Evolutionary conservation across 1,284 basidiomycete genomes (phyloP).

Genomic region (Moesziomyces sp.): DNA sequence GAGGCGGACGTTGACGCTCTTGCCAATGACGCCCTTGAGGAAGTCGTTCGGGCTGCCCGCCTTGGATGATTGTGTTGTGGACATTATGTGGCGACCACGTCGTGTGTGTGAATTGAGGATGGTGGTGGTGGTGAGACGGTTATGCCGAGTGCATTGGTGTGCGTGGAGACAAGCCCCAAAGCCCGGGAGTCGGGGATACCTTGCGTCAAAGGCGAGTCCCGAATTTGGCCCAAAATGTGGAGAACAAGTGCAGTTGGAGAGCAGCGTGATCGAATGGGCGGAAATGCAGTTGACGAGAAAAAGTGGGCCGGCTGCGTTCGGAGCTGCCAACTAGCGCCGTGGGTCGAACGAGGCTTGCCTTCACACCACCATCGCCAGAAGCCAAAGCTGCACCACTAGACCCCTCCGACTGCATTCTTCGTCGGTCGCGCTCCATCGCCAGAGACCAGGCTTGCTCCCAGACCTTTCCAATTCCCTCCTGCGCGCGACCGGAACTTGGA

Average conservation of each 20-base stretch:
- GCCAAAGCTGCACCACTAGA: not conserved
- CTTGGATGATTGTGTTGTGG: slow-evolving; percentile 34
- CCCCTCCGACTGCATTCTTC: not conserved
- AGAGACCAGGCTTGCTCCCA: not conserved
- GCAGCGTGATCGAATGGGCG: not conserved
- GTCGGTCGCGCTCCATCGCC: not conserved
- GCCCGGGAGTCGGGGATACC: too few species aligned
- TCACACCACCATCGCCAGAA: not conserved
- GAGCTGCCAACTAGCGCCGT: not conserved
- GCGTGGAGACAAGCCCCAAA: too few species aligned
- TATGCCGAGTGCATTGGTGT: too few species aligned
- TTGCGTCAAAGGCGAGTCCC: too few species aligned
- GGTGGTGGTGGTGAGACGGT: not conserved
- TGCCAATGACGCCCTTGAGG: slow-evolving; percentile 80
- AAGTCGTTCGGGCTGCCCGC: slow-evolving; percentile 63
- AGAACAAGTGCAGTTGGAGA: not conserved
- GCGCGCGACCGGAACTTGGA: too few species aligned
- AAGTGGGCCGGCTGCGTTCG: not conserved
- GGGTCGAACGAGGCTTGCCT: not conserved
- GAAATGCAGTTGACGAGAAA: not conserved
- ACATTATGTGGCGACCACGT: slow-evolving; percentile 14
- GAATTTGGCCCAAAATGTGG: too few species aligned
- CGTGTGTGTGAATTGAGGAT: too few species aligned
- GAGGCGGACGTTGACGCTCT: slow-evolving; percentile 89
- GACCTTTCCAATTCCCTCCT: not conserved